Percentiles rank a stretch among this genome's conserved stretches.
Evolutionary conservation across 1,284 basidiomycete genomes (phyloP).

Genomic region (Leccinum huronense): DNA sequence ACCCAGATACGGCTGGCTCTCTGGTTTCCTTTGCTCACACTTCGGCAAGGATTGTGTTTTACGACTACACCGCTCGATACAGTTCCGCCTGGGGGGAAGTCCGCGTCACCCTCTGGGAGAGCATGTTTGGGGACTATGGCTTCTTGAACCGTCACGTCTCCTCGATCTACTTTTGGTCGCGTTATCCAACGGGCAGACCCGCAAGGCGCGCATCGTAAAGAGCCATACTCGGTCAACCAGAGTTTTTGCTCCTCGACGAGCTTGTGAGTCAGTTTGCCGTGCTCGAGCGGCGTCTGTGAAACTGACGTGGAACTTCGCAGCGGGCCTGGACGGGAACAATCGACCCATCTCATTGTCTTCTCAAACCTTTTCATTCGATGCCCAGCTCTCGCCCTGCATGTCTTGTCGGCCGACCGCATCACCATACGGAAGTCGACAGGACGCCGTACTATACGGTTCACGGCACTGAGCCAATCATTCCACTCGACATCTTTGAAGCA

Average conservation of each 20-base stretch:
- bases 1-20: conserved; percentile 54
- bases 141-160: conserved; percentile 42
- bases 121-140: conserved; percentile 57
- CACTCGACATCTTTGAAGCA: too few relatives aligned
- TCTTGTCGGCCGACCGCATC: too few relatives aligned
- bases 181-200: conserved; percentile 89
- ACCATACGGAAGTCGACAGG: too few relatives aligned
- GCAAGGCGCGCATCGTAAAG: conserved; percentile 81
- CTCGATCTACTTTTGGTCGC: conserved; percentile 83
- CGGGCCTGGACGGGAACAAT: conserved; percentile 67
- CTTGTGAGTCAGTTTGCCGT: conserved; percentile 60
- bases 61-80: conserved; percentile 89
- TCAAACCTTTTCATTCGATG: conserved; percentile 54
- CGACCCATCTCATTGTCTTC: conserved; percentile 58
- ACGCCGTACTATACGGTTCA: too few relatives aligned
- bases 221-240: conserved; percentile 69
- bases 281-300: conserved; percentile 3
- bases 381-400: too few relatives aligned
- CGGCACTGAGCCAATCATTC: too few relatives aligned
- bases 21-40: conserved; percentile 75
- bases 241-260: conserved; percentile 80
- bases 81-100: conserved; percentile 84
- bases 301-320: conserved; percentile 39
- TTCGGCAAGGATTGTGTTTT: conserved; percentile 68
- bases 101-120: conserved; percentile 66